These are phyloP conservation scores for Camillea tinctor DNA, from an alignment of 2,329 filamentous ascomycete species.

Conservation along the genomic window DNA sequence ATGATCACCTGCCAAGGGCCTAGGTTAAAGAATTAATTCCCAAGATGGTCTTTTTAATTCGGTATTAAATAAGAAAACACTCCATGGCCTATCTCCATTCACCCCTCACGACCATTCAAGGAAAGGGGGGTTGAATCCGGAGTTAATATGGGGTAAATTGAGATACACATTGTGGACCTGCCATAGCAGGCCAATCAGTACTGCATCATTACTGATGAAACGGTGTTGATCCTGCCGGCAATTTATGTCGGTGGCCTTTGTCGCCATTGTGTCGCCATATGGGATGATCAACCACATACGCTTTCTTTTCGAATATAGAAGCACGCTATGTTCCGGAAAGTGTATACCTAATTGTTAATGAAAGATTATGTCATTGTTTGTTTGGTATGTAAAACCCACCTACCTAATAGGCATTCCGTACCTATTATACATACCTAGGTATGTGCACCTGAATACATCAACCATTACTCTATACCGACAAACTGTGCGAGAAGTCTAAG, in stretches of 20 bases:
- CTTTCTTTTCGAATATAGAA: background rate
- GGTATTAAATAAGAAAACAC: background rate
- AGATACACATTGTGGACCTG: background rate
- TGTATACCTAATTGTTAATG: too few species aligned
- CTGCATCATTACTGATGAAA: background rate
- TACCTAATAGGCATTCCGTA: too few species aligned
- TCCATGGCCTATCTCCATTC: background rate
- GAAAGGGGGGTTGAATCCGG: background rate
- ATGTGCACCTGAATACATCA: too few species aligned
- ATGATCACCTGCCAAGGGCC: too few species aligned
- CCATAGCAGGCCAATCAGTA: background rate
- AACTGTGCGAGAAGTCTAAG: too few species aligned
- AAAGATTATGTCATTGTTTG: too few species aligned
- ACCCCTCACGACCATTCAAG: background rate
- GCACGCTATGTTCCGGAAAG: too few species aligned
- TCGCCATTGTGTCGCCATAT: background rate
- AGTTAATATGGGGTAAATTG: background rate
- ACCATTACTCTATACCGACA: too few species aligned
- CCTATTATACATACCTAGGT: too few species aligned
- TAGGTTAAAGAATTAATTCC: too few species aligned
- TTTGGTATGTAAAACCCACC: too few species aligned
- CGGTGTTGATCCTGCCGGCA: background rate
- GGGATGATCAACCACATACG: background rate
- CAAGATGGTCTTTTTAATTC: background rate
- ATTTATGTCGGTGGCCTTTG: background rate